Conservation (phyloP, 768 basidiomycete genomes). For the Phylloporus sp. region DNA sequence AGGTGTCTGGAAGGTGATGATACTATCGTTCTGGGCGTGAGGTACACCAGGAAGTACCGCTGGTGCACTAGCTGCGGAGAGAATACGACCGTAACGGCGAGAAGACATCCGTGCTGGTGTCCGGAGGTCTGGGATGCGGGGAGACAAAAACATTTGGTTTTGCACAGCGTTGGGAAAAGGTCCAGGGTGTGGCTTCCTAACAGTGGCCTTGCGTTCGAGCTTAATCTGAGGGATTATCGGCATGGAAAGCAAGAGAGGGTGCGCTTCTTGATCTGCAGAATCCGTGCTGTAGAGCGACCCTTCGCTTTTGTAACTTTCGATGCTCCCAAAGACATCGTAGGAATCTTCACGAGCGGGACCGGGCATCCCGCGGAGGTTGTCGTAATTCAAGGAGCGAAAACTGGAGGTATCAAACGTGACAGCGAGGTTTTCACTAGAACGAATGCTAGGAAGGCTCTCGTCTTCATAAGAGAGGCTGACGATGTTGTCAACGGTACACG, state of each 20-base stretch:
- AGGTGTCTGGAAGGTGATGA: not conserved
- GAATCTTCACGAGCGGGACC: not conserved
- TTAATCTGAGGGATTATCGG: constrained; percentile 27
- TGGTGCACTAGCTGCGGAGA: not conserved
- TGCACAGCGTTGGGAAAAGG: not conserved
- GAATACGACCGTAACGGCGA: constrained; percentile 13
- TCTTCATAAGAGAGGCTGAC: constrained; percentile 1
- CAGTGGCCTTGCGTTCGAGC: constrained; percentile 25
- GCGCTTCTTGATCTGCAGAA: constrained; percentile 24
- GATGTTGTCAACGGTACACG: constrained; percentile 11
- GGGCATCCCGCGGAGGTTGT: not conserved
- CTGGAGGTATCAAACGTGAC: not conserved
- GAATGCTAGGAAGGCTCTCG: not conserved
- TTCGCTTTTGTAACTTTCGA: constrained; percentile 10
- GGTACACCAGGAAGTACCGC: not conserved
- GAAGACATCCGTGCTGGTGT: constrained; percentile 13
- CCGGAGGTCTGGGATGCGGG: constrained; percentile 14
- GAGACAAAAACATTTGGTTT: constrained; percentile 15
- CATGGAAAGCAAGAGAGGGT: constrained; percentile 24
- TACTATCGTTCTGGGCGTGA: not conserved
- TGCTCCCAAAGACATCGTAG: not conserved
- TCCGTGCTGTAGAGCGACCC: constrained; percentile 23
- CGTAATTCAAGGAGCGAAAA: not conserved
- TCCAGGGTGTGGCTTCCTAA: constrained; percentile 9
- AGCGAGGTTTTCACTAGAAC: not conserved